Conservation (phyloP, 2,329 filamentous ascomycete species). For the Trichoderma afroharzianum region DNA sequence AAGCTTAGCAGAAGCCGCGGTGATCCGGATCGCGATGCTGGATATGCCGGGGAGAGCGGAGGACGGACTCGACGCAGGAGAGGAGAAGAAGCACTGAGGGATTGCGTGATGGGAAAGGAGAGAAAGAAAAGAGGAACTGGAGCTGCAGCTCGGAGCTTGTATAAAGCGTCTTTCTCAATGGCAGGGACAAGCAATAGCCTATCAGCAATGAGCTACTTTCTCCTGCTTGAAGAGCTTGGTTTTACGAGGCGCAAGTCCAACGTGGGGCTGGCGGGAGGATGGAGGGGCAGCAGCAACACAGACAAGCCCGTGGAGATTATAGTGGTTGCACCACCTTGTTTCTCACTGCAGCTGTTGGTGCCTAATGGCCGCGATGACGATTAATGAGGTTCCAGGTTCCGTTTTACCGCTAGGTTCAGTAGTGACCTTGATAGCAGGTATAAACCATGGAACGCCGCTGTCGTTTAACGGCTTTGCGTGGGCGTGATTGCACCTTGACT, state of each 20-base stretch:
- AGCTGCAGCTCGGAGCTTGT: background rate
- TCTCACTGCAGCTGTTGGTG: constrained; percentile 6
- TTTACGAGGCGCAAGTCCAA: background rate
- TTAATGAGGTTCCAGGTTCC: no score
- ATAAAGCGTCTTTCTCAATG: constrained; percentile 1
- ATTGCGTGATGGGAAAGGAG: background rate
- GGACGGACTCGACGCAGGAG: background rate
- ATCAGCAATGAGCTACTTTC: constrained; percentile 12
- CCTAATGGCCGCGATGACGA: background rate
- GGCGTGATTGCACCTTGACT: background rate
- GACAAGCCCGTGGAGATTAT: background rate
- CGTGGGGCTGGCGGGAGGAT: constrained; percentile 12
- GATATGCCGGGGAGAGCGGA: background rate
- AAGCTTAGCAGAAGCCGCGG: background rate
- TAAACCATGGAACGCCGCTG: background rate
- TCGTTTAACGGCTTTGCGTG: background rate
- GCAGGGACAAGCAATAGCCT: constrained; percentile 11
- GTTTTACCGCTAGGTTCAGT: background rate
- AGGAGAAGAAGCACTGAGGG: constrained; percentile 2
- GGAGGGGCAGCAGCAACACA: constrained; percentile 6
- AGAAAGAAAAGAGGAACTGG: background rate
- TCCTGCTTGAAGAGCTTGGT: constrained; percentile 4
- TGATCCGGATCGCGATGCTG: background rate
- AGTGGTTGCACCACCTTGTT: constrained; percentile 15
- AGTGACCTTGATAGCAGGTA: background rate